phyloP scores from a whole-genome alignment of 1,284 basidiomycete genomes.

The Ustilago lituana region DNA sequence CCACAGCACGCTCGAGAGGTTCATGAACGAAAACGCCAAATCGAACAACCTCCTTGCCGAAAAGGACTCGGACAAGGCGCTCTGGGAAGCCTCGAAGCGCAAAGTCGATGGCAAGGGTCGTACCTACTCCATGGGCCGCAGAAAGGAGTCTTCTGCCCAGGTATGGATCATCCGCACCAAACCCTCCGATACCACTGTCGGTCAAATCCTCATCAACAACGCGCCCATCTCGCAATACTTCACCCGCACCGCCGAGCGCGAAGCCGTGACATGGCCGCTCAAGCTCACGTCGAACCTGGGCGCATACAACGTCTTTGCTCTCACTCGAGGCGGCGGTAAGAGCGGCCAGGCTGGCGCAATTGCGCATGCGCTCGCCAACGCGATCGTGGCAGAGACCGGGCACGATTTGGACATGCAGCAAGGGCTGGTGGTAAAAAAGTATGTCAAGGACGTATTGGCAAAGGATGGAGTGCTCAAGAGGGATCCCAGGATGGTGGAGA shows the following conservation, averaged over 20 bases:
- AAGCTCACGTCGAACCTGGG: slow-evolving; percentile 85
- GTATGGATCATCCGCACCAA: slow-evolving; percentile 92
- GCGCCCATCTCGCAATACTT: slow-evolving; percentile 82
- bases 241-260: slow-evolving; percentile 78
- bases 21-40: slow-evolving; percentile 48
- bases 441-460: slow-evolving; percentile 73
- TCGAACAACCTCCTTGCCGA: slow-evolving; percentile 20
- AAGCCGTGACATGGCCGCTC: slow-evolving; percentile 82
- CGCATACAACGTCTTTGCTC: slow-evolving; percentile 89
- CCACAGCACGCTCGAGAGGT: slow-evolving; percentile 48
- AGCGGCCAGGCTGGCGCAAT: slow-evolving; percentile 92
- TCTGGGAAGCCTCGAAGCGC: slow-evolving; percentile 12
- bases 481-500: slow-evolving; percentile 96
- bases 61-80: slow-evolving; percentile 16
- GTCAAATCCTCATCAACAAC: slow-evolving; percentile 84
- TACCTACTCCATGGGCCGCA: slow-evolving; percentile 55
- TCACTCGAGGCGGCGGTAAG: slow-evolving; percentile 87
- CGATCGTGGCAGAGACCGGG: slow-evolving; percentile 69
- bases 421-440: slow-evolving; percentile 42
- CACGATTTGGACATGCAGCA: slow-evolving; percentile 52
- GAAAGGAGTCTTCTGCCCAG: slow-evolving; percentile 68
- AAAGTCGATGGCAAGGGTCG: slow-evolving; percentile 48
- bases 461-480: slow-evolving; percentile 86
- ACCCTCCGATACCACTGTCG: slow-evolving; percentile 47
- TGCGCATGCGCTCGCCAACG: slow-evolving; percentile 83